Percentiles rank a stretch among this genome's conserved stretches.
Conservation (phyloP, 768 basidiomycete species). For the Lyophyllum atratum region DNA sequence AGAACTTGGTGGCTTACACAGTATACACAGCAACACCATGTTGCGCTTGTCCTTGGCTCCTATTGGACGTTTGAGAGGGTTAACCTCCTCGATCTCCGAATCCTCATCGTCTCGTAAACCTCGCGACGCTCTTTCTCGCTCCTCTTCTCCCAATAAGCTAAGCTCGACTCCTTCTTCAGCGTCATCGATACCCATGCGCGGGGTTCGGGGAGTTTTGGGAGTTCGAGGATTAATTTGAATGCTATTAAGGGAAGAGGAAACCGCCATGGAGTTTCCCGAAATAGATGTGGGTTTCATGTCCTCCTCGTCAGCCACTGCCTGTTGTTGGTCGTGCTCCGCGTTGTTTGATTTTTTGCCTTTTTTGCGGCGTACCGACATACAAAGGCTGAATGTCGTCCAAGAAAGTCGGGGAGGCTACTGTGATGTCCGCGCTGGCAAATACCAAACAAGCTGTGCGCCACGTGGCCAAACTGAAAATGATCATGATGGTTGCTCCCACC, state of each 20-base stretch:
- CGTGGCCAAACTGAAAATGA: background rate
- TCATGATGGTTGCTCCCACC: background rate
- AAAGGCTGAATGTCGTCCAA: constrained; percentile 14
- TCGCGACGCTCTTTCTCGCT: constrained; percentile 46
- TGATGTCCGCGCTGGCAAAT: background rate
- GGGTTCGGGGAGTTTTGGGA: constrained; percentile 43
- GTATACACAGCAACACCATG: constrained; percentile 80
- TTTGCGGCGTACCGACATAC: constrained; percentile 29
- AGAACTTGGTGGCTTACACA: constrained; percentile 63
- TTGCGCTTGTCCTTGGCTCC: constrained; percentile 79
- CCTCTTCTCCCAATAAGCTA: constrained; percentile 58
- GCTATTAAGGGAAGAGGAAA: constrained; percentile 59
- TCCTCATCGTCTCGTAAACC: constrained; percentile 46
- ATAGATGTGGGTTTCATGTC: constrained; percentile 43
- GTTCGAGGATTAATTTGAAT: constrained; percentile 62
- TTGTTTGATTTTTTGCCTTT: constrained; percentile 16
- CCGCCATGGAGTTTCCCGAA: constrained; percentile 43
- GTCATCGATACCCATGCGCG: constrained; percentile 34
- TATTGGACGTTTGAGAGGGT: constrained; percentile 47
- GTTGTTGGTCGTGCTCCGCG: constrained; percentile 15
- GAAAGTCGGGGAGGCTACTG: background rate
- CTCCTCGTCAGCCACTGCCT: constrained; percentile 24
- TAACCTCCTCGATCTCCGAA: constrained; percentile 32
- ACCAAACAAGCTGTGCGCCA: background rate
- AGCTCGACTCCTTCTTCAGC: constrained; percentile 62